A percentile compares a stretch with the other conserved stretches of the same genome.
phyloP scores from a whole-genome alignment of 2,329 filamentous ascomycete species.

The Cercospora sojina region DNA sequence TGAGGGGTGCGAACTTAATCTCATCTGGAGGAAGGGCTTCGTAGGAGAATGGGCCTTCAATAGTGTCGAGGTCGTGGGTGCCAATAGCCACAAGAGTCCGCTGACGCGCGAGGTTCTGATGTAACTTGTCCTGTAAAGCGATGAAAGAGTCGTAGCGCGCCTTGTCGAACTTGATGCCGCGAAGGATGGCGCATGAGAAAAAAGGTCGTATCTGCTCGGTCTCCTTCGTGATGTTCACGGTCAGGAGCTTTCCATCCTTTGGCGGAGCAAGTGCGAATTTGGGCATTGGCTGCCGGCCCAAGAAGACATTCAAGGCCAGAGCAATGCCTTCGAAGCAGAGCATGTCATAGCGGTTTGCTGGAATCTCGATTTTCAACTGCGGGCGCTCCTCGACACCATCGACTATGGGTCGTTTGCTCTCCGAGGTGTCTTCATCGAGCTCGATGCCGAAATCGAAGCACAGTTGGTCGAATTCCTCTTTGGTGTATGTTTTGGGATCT shows the following conservation, averaged over 20 bases:
- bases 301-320: constrained; percentile 93
- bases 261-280: constrained; percentile 76
- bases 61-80: constrained; percentile 91
- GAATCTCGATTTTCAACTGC: constrained; percentile 96
- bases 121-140: constrained; percentile 92
- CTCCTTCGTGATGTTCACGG: constrained; percentile 66
- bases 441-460: constrained; percentile 99
- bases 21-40: constrained; percentile 88
- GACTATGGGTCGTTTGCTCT: constrained; percentile 69
- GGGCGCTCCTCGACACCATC: constrained; percentile 81
- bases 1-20: constrained; percentile 86
- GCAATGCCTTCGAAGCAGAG: constrained; percentile 96
- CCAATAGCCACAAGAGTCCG: constrained; percentile 94
- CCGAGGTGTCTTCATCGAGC: constrained; percentile 89
- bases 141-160: constrained; percentile 97
- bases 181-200: constrained; percentile 83
- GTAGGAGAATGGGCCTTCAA: constrained; percentile 94
- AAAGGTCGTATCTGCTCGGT: constrained; percentile 81
- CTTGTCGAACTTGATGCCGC: constrained; percentile 88
- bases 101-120: constrained; percentile 91
- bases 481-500: constrained; percentile 67
- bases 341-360: constrained; percentile 88
- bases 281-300: constrained; percentile 70
- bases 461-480: constrained; percentile 91
- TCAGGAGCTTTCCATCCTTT: constrained; percentile 69